Evolutionary conservation across 257 asterid genomes (phyloP).

Genomic region (Coffea eugenioides): DNA sequence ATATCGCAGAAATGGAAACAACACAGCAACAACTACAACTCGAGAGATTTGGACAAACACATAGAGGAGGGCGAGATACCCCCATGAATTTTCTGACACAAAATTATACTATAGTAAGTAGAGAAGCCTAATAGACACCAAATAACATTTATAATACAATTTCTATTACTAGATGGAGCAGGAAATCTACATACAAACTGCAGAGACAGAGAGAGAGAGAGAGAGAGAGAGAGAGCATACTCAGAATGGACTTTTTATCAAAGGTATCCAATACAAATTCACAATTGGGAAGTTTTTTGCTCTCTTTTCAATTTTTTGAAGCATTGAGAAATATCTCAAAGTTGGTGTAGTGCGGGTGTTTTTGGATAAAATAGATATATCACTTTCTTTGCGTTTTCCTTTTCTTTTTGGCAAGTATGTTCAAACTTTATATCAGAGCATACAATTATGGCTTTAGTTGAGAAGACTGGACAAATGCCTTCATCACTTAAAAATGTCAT

Average conservation of each 20-base stretch:
- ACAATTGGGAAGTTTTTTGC: background rate
- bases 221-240: background rate
- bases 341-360: background rate
- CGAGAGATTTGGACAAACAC: conserved; percentile 75
- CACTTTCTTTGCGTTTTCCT: too few species aligned
- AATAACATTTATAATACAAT: background rate
- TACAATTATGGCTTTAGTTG: too few species aligned
- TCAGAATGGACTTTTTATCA: background rate
- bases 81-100: conserved; percentile 81
- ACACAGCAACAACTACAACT: conserved; percentile 59
- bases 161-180: background rate
- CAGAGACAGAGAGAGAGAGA: background rate
- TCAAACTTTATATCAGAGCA: too few species aligned
- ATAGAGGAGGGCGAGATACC: conserved; percentile 80
- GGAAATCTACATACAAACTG: background rate
- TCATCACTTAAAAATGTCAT: background rate
- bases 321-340: background rate
- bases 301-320: too few species aligned
- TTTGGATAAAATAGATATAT: too few species aligned
- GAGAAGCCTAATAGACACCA: background rate
- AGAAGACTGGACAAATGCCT: background rate
- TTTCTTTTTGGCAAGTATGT: too few species aligned
- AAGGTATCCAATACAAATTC: background rate
- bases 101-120: conserved; percentile 19
- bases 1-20: conserved; percentile 72